These are phyloP conservation scores for Annulohypoxylon truncatum DNA, from an alignment of 2,329 filamentous ascomycete genomes.

Conservation along the genomic window DNA sequence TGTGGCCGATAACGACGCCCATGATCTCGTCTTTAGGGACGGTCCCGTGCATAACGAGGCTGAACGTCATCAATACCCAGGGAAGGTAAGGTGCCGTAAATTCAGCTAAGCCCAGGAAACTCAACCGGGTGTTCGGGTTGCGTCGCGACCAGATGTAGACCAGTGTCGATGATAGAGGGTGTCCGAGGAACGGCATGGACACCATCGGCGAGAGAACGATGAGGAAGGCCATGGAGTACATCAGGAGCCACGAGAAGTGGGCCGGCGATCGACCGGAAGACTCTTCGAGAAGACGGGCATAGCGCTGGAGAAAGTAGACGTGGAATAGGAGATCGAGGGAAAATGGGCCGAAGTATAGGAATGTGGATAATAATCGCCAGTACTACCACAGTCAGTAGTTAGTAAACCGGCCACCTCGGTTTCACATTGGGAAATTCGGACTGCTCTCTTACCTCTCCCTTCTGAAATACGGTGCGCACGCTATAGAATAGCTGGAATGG, in stretches of 20 bases:
- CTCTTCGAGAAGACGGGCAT: constrained; percentile 94
- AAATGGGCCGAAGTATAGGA: constrained; percentile 96
- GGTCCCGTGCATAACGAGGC: constrained; percentile 86
- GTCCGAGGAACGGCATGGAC: constrained; percentile 93
- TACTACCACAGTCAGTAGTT: constrained; percentile 67
- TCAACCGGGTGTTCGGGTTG: constrained; percentile 91
- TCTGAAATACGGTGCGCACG: constrained; percentile 89
- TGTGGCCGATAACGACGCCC: constrained; percentile 92
- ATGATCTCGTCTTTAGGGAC: constrained; percentile 97
- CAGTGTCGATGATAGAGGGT: constrained; percentile 88
- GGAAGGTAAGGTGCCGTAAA: constrained; percentile 96
- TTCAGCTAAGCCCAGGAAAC: constrained; percentile 86
- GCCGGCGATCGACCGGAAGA: constrained; percentile 91
- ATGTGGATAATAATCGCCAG: constrained; percentile 95
- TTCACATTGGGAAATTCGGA: not conserved
- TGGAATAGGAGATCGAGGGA: constrained; percentile 96
- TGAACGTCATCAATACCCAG: constrained; percentile 95
- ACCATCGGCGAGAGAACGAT: constrained; percentile 86
- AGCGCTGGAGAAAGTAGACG: constrained; percentile 97
- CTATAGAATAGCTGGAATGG: constrained; percentile 98
- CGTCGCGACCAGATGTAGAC: constrained; percentile 98
- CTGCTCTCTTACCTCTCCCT: constrained; percentile 78
- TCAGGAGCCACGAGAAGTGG: constrained; percentile 92
- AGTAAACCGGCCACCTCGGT: constrained; percentile 7
- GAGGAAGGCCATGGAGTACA: constrained; percentile 84